A percentile compares a stretch with the other conserved stretches of the same genome.
Evolutionary conservation across 805 yeast species (phyloP).

Genomic region (Lipomyces yamanashiensis): DNA sequence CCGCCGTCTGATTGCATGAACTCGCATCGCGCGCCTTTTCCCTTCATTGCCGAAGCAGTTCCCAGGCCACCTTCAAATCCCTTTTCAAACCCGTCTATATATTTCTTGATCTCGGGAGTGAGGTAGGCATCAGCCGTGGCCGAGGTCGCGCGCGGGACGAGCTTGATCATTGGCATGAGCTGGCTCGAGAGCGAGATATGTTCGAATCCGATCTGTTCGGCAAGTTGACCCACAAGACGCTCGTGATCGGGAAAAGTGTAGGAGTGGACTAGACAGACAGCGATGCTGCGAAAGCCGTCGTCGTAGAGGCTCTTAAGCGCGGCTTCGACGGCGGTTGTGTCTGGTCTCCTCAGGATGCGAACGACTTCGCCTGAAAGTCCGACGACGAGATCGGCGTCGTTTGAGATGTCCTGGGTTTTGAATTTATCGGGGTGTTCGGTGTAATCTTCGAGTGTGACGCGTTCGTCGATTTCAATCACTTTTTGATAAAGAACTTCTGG

Average conservation of each 20-base stretch:
- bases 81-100: constrained; percentile 61
- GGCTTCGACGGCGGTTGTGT: constrained; percentile 50
- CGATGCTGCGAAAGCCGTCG: constrained; percentile 69
- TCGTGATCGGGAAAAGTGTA: constrained; percentile 78
- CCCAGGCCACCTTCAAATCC: constrained; percentile 63
- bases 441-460: constrained; percentile 82
- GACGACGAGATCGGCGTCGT: constrained; percentile 46
- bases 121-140: constrained; percentile 81
- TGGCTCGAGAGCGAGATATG: constrained; percentile 71
- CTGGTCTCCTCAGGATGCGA: constrained; percentile 59
- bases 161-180: constrained; percentile 78
- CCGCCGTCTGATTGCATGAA: constrained; percentile 99
- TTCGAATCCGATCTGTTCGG: constrained; percentile 65
- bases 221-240: constrained; percentile 59
- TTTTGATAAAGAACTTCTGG: constrained; percentile 71
- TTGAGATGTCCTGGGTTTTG: constrained; percentile 36
- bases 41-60: constrained; percentile 39
- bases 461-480: constrained; percentile 85
- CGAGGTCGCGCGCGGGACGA: constrained; percentile 75
- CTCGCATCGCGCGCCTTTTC: constrained; percentile 54
- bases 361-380: constrained; percentile 76
- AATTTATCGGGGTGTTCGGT: constrained; percentile 66
- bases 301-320: constrained; percentile 54
- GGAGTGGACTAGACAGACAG: constrained; percentile 72
- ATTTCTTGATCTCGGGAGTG: constrained; percentile 75